Evolutionary conservation across 306 rosid genomes (phyloP).

Genomic region (Fragaria vesca): DNA sequence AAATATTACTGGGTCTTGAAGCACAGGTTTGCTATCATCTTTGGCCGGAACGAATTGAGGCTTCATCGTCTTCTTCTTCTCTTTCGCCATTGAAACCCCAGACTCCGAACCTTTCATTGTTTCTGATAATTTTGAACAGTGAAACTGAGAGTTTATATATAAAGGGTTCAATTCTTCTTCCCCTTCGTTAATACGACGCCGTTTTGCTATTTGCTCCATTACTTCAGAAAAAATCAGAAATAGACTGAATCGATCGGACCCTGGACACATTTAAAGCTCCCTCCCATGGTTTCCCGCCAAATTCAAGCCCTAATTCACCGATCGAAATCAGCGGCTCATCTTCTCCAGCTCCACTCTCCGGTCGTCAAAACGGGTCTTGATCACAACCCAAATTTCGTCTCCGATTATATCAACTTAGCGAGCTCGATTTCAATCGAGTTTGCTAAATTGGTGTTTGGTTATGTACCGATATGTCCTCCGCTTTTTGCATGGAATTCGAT

Average conservation of each 20-base stretch:
- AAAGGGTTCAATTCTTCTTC: background rate
- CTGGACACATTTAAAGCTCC: background rate
- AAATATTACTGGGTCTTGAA: conserved; percentile 76
- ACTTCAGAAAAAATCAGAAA: background rate
- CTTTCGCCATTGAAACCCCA: conserved; percentile 34
- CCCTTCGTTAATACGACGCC: background rate
- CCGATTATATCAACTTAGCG: conserved; percentile 21
- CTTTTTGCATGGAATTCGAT: conserved; percentile 49
- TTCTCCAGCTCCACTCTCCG: conserved; percentile 46
- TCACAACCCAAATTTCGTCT: conserved; percentile 28
- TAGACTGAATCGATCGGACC: background rate
- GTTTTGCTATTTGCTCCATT: background rate
- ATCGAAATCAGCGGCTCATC: conserved; percentile 21
- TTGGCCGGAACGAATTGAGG: conserved; percentile 73
- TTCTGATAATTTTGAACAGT: background rate
- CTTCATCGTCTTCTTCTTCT: conserved; percentile 33
- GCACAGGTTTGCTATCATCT: conserved; percentile 83
- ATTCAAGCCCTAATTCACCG: conserved; percentile 24
- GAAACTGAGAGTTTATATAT: background rate
- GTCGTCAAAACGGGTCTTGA: conserved; percentile 40
- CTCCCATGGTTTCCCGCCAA: conserved; percentile 28
- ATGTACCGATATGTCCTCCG: conserved; percentile 42
- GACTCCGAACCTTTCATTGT: conserved; percentile 47
- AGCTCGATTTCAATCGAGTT: conserved; percentile 34
- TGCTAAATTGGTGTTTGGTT: conserved; percentile 32